A percentile compares a stretch with the other conserved stretches of the same genome.
Conservation (phyloP, 2,329 filamentous ascomycete genomes). For the Pseudocercospora fuligena region DNA sequence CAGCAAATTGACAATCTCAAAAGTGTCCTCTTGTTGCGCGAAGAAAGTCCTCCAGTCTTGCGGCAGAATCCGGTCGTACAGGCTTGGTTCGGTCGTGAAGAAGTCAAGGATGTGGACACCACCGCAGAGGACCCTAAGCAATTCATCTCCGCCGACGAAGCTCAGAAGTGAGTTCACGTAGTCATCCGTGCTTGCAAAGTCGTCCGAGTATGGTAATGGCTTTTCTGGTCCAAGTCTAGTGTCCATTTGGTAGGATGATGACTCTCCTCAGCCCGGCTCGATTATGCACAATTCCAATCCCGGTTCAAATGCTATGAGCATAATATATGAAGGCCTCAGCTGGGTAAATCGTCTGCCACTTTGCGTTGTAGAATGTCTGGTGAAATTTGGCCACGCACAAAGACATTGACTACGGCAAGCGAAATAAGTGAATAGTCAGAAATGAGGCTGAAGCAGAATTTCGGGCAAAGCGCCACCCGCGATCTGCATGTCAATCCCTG, state of each 20-base stretch:
- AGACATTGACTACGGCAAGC: not conserved
- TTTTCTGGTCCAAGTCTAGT: slow-evolving; percentile 50
- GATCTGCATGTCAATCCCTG: not conserved
- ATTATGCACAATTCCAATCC: not conserved
- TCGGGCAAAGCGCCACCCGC: not conserved
- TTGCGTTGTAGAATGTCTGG: too few relatives aligned
- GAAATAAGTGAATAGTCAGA: not conserved
- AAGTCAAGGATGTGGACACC: slow-evolving; percentile 98
- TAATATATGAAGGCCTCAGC: not conserved
- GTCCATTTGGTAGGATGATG: slow-evolving; percentile 2
- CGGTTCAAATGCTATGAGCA: not conserved
- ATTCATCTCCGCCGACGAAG: slow-evolving; percentile 74
- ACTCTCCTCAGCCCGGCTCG: not conserved
- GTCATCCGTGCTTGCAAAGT: slow-evolving; percentile 70
- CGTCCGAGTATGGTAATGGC: slow-evolving; percentile 69
- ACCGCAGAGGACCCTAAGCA: slow-evolving; percentile 88
- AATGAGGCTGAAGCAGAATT: not conserved
- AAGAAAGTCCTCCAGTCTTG: slow-evolving; percentile 83
- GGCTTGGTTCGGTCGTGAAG: slow-evolving; percentile 80
- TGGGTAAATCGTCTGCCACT: too few relatives aligned
- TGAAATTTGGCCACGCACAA: not conserved
- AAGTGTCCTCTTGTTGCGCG: slow-evolving; percentile 65
- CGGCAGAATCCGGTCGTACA: slow-evolving; percentile 79
- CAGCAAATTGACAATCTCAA: slow-evolving; percentile 78
- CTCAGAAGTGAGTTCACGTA: slow-evolving; percentile 79